Conservation (phyloP, 345 rosid species). For the Viola odorata region DNA sequence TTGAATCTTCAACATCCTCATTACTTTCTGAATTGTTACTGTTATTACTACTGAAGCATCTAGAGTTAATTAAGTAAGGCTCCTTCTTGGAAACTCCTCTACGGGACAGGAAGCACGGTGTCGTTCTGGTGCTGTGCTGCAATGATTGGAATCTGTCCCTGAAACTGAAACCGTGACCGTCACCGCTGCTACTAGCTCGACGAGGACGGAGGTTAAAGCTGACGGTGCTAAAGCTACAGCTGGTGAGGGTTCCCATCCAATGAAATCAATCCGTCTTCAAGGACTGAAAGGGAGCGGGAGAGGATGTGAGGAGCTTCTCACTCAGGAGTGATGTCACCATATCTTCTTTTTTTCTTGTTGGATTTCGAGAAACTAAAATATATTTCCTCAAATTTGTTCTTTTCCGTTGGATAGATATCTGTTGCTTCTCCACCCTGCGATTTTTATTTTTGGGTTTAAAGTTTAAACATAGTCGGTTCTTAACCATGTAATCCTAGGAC, state of each 20-base stretch:
- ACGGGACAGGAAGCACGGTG: slow-evolving; percentile 25
- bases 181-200: not conserved
- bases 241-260: slow-evolving; percentile 63
- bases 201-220: slow-evolving; percentile 33
- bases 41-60: slow-evolving; percentile 37
- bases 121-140: not conserved
- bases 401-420: too few relatives aligned
- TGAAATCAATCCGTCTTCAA: not conserved
- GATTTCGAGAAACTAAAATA: too few relatives aligned
- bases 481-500: too few relatives aligned
- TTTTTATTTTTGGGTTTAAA: too few relatives aligned
- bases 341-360: too few relatives aligned
- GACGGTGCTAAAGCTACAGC: slow-evolving; percentile 41
- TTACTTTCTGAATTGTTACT: slow-evolving; percentile 10
- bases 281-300: too few relatives aligned
- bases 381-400: too few relatives aligned
- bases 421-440: too few relatives aligned
- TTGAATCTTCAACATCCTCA: slow-evolving; percentile 29
- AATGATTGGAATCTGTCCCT: slow-evolving; percentile 20
- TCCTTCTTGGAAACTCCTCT: slow-evolving; percentile 16
- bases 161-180: not conserved
- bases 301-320: too few relatives aligned
- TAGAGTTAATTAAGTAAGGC: slow-evolving; percentile 18
- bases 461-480: too few relatives aligned
- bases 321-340: too few relatives aligned